These are phyloP conservation scores for Didymella glomerata DNA, from an alignment of 2,329 filamentous ascomycete species.

Conservation along the genomic window DNA sequence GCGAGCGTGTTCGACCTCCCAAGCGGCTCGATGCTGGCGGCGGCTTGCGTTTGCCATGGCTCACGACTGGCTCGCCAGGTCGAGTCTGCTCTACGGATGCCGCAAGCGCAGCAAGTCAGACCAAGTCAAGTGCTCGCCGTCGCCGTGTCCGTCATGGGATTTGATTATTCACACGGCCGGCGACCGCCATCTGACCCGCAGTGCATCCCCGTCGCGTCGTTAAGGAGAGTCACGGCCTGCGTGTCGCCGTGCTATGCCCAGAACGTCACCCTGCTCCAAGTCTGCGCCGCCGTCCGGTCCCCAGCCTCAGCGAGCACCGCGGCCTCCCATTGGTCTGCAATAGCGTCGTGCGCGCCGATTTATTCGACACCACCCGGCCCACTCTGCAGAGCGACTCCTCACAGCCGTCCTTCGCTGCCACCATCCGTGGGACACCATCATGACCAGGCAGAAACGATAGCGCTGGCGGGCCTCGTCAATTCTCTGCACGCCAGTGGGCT, in stretches of 20 bases:
- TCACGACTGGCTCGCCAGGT: slow-evolving; percentile 1
- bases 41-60: slow-evolving; percentile 7
- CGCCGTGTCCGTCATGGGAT: slow-evolving; percentile 17
- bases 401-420: slow-evolving; percentile 18
- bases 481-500: slow-evolving; percentile 26
- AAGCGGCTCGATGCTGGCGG: slow-evolving; percentile 11
- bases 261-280: slow-evolving; percentile 13
- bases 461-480: slow-evolving; percentile 34
- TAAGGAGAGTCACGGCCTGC: slow-evolving; percentile 18
- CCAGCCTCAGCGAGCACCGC: slow-evolving; percentile 18
- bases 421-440: slow-evolving; percentile 23
- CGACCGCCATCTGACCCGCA: slow-evolving; percentile 37
- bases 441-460: slow-evolving; percentile 34
- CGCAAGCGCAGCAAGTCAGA: slow-evolving; percentile 16
- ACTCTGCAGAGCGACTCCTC: slow-evolving; percentile 20
- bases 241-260: slow-evolving; percentile 17
- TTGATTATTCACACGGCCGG: slow-evolving; percentile 30
- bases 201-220: slow-evolving; percentile 18
- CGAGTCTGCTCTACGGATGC: not conserved
- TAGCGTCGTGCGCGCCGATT: slow-evolving; percentile 22
- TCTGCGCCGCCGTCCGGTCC: slow-evolving; percentile 21
- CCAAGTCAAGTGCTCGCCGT: slow-evolving; percentile 16
- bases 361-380: slow-evolving; percentile 21
- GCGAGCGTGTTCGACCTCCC: not conserved
- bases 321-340: slow-evolving; percentile 6